These are phyloP conservation scores for Cladosporium sp. DNA, from an alignment of 2,329 filamentous ascomycete species.

Conservation along the genomic window DNA sequence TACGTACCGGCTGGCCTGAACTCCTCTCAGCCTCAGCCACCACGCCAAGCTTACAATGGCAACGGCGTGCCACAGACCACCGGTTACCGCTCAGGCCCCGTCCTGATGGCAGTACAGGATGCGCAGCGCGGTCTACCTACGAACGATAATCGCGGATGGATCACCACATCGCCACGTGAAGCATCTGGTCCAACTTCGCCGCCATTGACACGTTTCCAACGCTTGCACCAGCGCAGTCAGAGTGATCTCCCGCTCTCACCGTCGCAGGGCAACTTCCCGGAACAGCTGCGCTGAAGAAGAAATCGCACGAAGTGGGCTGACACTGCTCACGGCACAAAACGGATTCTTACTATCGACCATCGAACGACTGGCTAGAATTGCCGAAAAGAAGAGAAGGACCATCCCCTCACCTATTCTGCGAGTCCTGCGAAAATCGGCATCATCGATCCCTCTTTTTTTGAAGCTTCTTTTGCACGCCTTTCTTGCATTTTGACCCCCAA, in stretches of 20 bases:
- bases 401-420: slow-evolving; percentile 11
- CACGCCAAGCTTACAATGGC: not conserved
- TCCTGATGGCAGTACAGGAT: not conserved
- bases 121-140: slow-evolving; percentile 4
- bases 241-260: slow-evolving; percentile 17
- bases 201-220: not conserved
- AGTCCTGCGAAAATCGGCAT: not conserved
- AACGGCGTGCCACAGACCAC: not conserved
- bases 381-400: slow-evolving; percentile 15
- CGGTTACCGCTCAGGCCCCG: slow-evolving; percentile 1
- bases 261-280: slow-evolving; percentile 2
- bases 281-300: not conserved
- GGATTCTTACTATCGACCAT: not conserved
- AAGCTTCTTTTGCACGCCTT: not conserved
- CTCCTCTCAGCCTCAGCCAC: slow-evolving; percentile 2
- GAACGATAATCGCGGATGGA: not conserved
- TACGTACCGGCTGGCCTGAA: slow-evolving; percentile 21
- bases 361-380: not conserved
- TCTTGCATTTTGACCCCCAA: not conserved
- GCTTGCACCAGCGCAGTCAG: slow-evolving; percentile 15
- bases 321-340: not conserved
- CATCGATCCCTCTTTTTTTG: not conserved
- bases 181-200: not conserved
- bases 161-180: not conserved
- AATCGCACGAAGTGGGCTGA: not conserved